These are phyloP conservation scores for Gastrolobium bilobum DNA, from an alignment of 306 rosid species.

Conservation along the genomic window DNA sequence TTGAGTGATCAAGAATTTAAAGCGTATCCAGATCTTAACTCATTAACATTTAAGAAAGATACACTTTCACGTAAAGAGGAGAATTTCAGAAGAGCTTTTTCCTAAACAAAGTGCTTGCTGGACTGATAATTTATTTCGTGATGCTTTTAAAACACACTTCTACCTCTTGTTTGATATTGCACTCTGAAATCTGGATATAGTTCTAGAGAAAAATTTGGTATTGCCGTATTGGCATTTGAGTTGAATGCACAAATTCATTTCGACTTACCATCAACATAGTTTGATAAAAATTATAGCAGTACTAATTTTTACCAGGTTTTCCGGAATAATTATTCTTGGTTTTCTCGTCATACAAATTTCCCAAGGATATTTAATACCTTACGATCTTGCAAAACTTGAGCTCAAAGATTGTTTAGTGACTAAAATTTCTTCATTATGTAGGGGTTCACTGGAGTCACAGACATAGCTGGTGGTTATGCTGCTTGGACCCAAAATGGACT, in stretches of 20 bases:
- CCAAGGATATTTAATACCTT: neutral
- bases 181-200: neutral
- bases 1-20: neutral
- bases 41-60: neutral
- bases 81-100: too few species aligned
- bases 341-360: neutral
- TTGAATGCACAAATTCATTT: neutral
- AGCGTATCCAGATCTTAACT: conserved; percentile 8
- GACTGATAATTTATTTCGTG: neutral
- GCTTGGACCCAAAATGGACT: conserved; percentile 85
- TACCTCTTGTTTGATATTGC: neutral
- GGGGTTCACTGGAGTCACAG: conserved; percentile 85
- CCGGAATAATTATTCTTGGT: neutral
- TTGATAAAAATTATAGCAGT: too few species aligned
- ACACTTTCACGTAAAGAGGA: neutral
- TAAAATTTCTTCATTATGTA: conserved; percentile 32
- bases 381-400: conserved; percentile 14
- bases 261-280: too few species aligned
- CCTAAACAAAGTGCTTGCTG: neutral
- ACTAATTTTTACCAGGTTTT: neutral
- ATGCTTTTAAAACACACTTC: neutral
- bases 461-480: conserved; percentile 92
- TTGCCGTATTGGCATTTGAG: neutral
- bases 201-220: neutral
- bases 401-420: conserved; percentile 31